Evolutionary conservation across 2,329 filamentous ascomycete genomes (phyloP), one percentile per base, ranked within the genome.

Genomic region (Scleromitrula shiraiana): DNA sequence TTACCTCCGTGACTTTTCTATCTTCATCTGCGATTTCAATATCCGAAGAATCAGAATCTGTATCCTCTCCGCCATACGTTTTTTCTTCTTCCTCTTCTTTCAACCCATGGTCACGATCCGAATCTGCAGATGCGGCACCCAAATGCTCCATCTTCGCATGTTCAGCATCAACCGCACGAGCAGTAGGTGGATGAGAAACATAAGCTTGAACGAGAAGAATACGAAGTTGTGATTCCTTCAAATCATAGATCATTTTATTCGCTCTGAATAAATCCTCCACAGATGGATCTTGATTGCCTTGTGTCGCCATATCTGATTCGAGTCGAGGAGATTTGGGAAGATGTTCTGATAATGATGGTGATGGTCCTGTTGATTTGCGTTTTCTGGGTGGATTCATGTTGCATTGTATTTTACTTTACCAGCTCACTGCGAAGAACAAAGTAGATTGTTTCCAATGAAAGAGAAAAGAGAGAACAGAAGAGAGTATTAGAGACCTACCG

Each of bases 161-260:
- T 15, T 46, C 44, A 9, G 40, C 23, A 23, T 46, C 44, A 12
- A 46, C 20, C 6, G 40, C 27, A 20, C 32, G 44, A 20, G 44
- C 44, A 22, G 32, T 41, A 4, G 17, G 26, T 14, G 44, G 36
- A 41, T 41, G 27, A 3, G 44, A 32, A 35, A 41, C n/a, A 19
- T 46, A 46, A 5, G 44, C 44, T 20, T 46, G 44, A n/a, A 46
- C 44, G 12, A 46, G 44, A 20, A 46, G 24, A 12, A 38, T 41
- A 22, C 44, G 44, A 33, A 46, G 35, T 23, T 46, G 44, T 4
- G 44, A 46, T 41, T 46, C 36, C 10, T 41, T 46, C 4, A 46
- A 26, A 19, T 46, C 44, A 7, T 46, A 27, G 40, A 46, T 27
- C 15, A 46, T 12, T 30, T 41, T 46, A 26, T 46, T 46, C 20